Percentiles rank a stretch among this genome's conserved stretches.
Conservation (phyloP, 768 basidiomycete species). For the Hortiboletus campestris region DNA sequence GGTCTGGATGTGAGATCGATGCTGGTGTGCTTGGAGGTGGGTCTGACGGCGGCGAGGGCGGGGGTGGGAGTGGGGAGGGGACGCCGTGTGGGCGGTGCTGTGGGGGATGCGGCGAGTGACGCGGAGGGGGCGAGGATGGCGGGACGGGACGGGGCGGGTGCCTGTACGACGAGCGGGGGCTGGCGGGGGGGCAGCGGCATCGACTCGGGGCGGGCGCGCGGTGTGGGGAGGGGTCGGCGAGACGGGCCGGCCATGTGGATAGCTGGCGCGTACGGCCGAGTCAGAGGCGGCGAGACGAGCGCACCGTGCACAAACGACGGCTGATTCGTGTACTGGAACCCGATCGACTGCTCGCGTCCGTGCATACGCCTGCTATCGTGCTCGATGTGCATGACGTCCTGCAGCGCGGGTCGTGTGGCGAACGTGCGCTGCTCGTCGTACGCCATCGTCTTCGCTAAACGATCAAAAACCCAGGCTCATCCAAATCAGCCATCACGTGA, state of each 20-base stretch:
- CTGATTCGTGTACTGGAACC: constrained; percentile 20
- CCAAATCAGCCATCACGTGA: constrained; percentile 13
- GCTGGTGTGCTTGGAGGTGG: constrained; percentile 19
- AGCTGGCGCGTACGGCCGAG: constrained; percentile 4
- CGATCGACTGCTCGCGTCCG: constrained; percentile 11
- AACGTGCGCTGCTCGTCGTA: constrained; percentile 23
- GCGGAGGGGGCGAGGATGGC: constrained; percentile 26
- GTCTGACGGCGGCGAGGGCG: neutral
- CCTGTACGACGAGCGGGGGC: constrained; percentile 24
- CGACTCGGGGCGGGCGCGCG: constrained; percentile 27
- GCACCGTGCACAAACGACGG: constrained; percentile 4
- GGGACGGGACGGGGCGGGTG: constrained; percentile 32
- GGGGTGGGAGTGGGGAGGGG: constrained; percentile 25
- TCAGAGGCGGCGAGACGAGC: constrained; percentile 10
- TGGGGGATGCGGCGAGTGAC: constrained; percentile 17
- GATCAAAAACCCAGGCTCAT: constrained; percentile 11
- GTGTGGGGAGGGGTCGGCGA: constrained; percentile 30
- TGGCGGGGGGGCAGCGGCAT: constrained; percentile 22
- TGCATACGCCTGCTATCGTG: constrained; percentile 2
- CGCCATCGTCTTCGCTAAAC: constrained; percentile 15
- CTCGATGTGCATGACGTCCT: constrained; percentile 14
- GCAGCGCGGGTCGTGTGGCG: constrained; percentile 4
- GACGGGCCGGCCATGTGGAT: constrained; percentile 19
- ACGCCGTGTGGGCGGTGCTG: constrained; percentile 15
- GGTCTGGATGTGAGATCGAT: constrained; percentile 24